phyloP scores from a whole-genome alignment of 495 filamentous ascomycete species.

The Podospora australis region DNA sequence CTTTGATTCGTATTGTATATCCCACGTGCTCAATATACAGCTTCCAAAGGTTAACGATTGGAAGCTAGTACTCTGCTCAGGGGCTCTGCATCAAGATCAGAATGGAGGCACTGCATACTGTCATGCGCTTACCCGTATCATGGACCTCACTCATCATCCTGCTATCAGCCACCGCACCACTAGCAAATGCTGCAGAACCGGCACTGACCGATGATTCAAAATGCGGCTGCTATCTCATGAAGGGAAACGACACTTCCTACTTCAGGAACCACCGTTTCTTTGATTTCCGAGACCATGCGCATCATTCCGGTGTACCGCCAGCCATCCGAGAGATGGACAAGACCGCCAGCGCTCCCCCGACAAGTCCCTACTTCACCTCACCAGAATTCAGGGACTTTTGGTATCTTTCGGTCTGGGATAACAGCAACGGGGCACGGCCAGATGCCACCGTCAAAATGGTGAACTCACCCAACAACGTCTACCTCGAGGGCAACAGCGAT shows the following conservation, averaged over 20 bases:
- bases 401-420: conserved; percentile 55
- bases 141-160: no score
- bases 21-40: no score
- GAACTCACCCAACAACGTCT: conserved; percentile 62
- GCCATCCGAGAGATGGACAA: conserved; percentile 25
- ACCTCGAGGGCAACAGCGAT: conserved; percentile 45
- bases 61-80: no score
- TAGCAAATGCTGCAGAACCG: conserved; percentile 9
- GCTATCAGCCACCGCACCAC: no score
- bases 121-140: no score
- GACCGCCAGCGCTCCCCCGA: conserved; percentile 26
- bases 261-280: conserved; percentile 60
- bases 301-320: conserved; percentile 31
- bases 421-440: conserved; percentile 25
- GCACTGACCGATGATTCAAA: conserved; percentile 23
- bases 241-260: conserved; percentile 43
- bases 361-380: conserved; percentile 36
- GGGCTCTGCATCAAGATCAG: no score
- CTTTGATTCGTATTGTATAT: no score
- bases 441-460: conserved; percentile 46
- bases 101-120: no score
- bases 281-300: conserved; percentile 54
- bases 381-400: conserved; percentile 45
- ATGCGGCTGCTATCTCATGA: conserved; percentile 46
- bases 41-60: no score